These are phyloP conservation scores for Eutypa lata DNA, from an alignment of 2,329 filamentous ascomycete species.

Conservation along the genomic window DNA sequence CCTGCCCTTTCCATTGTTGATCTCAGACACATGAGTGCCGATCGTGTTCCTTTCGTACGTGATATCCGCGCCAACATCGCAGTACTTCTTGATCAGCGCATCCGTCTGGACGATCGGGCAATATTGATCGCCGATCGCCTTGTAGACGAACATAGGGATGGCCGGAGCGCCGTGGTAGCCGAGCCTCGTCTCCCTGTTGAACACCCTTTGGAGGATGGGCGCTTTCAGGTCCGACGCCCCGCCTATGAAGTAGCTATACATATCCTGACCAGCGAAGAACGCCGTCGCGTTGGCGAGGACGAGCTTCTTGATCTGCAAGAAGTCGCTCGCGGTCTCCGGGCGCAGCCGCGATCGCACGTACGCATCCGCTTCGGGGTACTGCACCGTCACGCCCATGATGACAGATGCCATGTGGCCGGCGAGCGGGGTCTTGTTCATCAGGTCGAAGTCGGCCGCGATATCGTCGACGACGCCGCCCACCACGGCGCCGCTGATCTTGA, in stretches of 20 bases:
- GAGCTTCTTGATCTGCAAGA: conserved; percentile 19
- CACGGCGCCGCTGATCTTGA: conserved; percentile 19
- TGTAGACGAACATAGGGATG: conserved; percentile 43
- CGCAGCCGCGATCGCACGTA: conserved; percentile 25
- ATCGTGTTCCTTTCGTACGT: conserved; percentile 39
- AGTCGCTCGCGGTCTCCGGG: conserved; percentile 27
- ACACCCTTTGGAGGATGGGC: conserved; percentile 21
- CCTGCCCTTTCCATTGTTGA: conserved; percentile 15
- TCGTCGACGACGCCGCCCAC: conserved; percentile 34
- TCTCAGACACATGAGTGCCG: conserved; percentile 36
- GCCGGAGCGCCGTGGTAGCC: conserved; percentile 35
- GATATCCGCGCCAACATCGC: conserved; percentile 35
- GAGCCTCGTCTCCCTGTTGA: conserved; percentile 18
- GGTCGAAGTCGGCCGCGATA: conserved; percentile 22
- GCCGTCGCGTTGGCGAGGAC: conserved; percentile 15
- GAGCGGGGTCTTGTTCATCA: conserved; percentile 26
- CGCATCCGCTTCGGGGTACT: conserved; percentile 25
- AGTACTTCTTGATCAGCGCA: conserved; percentile 36
- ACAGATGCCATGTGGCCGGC: conserved; percentile 30
- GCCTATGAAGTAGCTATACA: conserved; percentile 27
- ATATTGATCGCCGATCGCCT: conserved; percentile 40
- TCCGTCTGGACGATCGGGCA: conserved; percentile 39
- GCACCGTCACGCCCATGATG: conserved; percentile 27
- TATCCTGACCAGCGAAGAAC: conserved; percentile 23
- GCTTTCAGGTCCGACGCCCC: conserved; percentile 16